Percentiles rank a stretch among this genome's conserved stretches.
phyloP scores from a whole-genome alignment of 2,329 filamentous ascomycete genomes.

The Lecanicillium sp. region DNA sequence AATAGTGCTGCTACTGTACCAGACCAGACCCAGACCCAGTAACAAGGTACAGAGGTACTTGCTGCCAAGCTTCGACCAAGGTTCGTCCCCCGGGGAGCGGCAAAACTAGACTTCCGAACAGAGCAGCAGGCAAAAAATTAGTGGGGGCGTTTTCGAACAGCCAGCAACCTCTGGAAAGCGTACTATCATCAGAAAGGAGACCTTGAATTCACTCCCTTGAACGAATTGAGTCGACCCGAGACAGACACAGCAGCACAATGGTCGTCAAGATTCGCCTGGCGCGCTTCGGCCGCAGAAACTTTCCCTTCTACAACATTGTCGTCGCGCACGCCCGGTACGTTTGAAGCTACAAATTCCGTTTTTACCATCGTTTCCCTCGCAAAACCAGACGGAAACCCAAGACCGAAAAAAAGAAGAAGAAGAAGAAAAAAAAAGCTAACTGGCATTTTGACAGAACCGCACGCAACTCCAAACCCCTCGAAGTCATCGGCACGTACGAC shows the following conservation, averaged over 20 bases:
- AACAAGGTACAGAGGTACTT: neutral
- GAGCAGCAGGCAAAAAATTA: conserved; percentile 22
- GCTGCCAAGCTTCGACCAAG: too few relatives aligned
- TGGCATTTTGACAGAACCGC: conserved; percentile 56
- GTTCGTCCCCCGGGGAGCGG: conserved; percentile 22
- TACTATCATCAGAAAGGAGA: neutral
- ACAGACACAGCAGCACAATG: conserved; percentile 49
- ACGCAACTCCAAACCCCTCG: conserved; percentile 79
- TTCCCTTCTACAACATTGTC: conserved; percentile 97
- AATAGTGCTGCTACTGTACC: too few relatives aligned
- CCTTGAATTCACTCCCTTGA: neutral
- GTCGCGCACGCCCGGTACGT: conserved; percentile 82
- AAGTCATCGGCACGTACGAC: conserved; percentile 81
- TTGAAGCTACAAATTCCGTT: conserved; percentile 7
- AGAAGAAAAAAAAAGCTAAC: neutral
- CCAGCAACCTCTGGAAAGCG: too few relatives aligned
- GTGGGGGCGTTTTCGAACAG: too few relatives aligned
- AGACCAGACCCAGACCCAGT: too few relatives aligned
- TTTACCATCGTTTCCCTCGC: neutral
- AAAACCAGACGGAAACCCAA: neutral
- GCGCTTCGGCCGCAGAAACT: conserved; percentile 81
- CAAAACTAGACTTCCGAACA: conserved; percentile 29
- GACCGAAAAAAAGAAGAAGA: neutral
- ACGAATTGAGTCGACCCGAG: neutral
- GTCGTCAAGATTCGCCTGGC: conserved; percentile 90